A percentile compares a stretch with the other conserved stretches of the same genome.
Evolutionary conservation across 2,329 filamentous ascomycete genomes (phyloP).

Genomic region (Apiospora sp.): DNA sequence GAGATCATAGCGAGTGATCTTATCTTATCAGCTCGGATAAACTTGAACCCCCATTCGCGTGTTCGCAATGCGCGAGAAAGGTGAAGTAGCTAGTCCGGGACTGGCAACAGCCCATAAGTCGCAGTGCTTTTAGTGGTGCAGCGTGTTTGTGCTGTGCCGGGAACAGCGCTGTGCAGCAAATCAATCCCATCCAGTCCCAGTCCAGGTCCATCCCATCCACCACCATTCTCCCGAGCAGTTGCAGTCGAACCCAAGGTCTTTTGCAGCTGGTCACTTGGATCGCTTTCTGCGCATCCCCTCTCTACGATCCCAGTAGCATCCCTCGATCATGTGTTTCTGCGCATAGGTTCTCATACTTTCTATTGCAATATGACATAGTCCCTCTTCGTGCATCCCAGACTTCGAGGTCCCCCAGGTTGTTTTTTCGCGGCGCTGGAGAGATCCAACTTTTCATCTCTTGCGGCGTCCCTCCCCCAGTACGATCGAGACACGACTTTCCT

Average conservation of each 20-base stretch:
- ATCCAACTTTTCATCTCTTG: constrained; percentile 22
- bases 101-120: constrained; percentile 8
- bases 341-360: constrained; percentile 22
- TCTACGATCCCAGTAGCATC: constrained; percentile 1
- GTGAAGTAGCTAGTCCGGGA: not conserved
- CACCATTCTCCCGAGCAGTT: constrained; percentile 13
- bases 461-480: constrained; percentile 17
- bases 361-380: constrained; percentile 21
- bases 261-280: constrained; percentile 19
- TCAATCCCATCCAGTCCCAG: constrained; percentile 19
- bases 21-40: constrained; percentile 22
- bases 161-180: constrained; percentile 18
- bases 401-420: constrained; percentile 13
- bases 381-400: constrained; percentile 14
- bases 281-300: constrained; percentile 20
- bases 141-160: constrained; percentile 12
- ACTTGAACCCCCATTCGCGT: constrained; percentile 11
- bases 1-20: constrained; percentile 19
- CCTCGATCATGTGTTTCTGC: constrained; percentile 20
- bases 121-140: constrained; percentile 8
- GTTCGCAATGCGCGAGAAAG: constrained; percentile 14
- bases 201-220: constrained; percentile 6
- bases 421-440: constrained; percentile 16
- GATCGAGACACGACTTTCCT: constrained; percentile 13
- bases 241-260: constrained; percentile 18